Base-by-base conservation (phyloP, 1,284 basidiomycete genomes). In the Omphalotus olearius region DNA sequence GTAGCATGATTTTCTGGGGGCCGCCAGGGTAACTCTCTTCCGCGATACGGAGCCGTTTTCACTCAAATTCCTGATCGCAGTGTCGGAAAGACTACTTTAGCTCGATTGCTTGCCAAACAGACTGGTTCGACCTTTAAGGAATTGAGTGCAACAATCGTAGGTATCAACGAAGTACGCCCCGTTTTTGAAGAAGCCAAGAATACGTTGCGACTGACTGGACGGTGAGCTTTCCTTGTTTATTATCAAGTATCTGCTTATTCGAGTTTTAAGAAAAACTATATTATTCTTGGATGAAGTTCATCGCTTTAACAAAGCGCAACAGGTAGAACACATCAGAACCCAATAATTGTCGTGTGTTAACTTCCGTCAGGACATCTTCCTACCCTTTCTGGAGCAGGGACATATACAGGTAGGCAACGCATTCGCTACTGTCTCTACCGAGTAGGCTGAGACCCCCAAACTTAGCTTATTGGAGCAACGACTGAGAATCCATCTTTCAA, bases 401-500 rank as follows among this genome's bases (percentile, higher is more conserved):
- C 79, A 80, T 57, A 80, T 93, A 18, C 86, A 88, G 67, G 83
- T 82, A 54, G 47, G 59, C 52, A 18, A 39, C 36, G 28, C 42
- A 44, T 17, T 33, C 26, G 4, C 51, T 50, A 50, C 4, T 59
- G 60, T 18, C 44, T 54, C 51, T 51, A 62, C 30, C 51, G 55
- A 18, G 53, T 52, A 42, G 11, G 53, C 52, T 45, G n/a, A n/a
- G 17, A 45, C 50, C 37, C 23, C 53, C 48, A 10, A 56, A 64
- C 4, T 52, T 44, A 85, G 76, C 72, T 95, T 33, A 82, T 96
- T 55, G 91, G 91, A 14, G 92, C 93, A 1, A 96, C 93, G 2
- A 96, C 93, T 0, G 93, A 96, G 66, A 96, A 96, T 61, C 93
- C 93, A 0, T 92, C 89, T 1, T 96, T 95, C 72, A 91, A 88